Evolutionary conservation across 2,329 filamentous ascomycete species (phyloP).

Genomic region (Beauveria varroae): DNA sequence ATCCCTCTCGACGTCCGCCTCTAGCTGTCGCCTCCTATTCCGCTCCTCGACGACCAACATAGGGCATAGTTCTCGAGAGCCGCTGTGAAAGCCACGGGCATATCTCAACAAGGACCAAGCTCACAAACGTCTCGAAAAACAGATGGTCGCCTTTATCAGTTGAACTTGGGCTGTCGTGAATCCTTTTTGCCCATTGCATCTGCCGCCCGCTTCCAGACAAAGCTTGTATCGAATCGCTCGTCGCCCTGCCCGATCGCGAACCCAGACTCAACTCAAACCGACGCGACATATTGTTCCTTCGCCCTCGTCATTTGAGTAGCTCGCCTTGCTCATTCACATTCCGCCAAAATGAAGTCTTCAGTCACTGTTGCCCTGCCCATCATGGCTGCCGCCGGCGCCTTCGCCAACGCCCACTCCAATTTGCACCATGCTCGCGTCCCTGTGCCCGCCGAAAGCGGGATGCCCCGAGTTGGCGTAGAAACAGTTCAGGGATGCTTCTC

Average conservation of each 20-base stretch:
- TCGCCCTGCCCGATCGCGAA: not conserved
- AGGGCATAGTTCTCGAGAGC: not conserved
- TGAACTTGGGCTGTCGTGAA: not conserved
- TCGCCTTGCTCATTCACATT: not conserved
- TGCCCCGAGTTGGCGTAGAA: conserved; percentile 28
- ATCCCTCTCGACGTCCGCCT: not conserved
- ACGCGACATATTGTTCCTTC: not conserved
- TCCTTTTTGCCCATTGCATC: not conserved
- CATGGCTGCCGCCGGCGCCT: conserved; percentile 20
- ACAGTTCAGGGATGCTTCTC: conserved; percentile 46
- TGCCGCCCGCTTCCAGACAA: not conserved
- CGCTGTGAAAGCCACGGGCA: not conserved
- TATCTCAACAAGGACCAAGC: not conserved
- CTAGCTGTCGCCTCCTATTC: not conserved
- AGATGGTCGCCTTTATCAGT: not conserved
- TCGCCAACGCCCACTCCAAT: conserved; percentile 14
- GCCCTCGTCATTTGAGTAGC: not conserved
- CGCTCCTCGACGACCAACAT: not conserved
- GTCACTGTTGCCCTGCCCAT: conserved; percentile 18
- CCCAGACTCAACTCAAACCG: not conserved
- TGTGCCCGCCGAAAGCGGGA: conserved; percentile 22
- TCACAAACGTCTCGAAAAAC: not conserved
- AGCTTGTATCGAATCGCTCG: not conserved
- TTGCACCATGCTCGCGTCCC: conserved; percentile 5
- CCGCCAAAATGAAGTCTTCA: conserved; percentile 1